Percentiles rank a stretch among this genome's conserved stretches.
Conservation (phyloP, 2,329 filamentous ascomycete species). For the Cladosporium oxysporum region DNA sequence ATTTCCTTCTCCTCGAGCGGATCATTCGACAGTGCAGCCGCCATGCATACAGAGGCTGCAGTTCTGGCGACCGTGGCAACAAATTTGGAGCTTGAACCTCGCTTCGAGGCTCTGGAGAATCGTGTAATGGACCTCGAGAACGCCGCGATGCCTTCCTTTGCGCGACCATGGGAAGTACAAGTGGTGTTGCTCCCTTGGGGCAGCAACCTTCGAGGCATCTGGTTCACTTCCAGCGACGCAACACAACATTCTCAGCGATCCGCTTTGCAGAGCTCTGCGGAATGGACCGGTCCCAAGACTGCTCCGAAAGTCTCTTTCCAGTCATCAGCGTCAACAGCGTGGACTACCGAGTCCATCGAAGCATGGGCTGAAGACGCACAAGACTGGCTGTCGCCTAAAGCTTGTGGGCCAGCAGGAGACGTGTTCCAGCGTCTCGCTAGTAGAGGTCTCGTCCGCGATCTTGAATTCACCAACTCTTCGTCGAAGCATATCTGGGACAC, state of each 20-base stretch:
- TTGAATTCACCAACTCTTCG: slow-evolving; percentile 63
- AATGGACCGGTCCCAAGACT: slow-evolving; percentile 46
- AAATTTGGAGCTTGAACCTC: slow-evolving; percentile 43
- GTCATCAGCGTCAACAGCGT: slow-evolving; percentile 46
- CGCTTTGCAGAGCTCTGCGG: slow-evolving; percentile 47
- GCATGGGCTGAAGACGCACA: slow-evolving; percentile 48
- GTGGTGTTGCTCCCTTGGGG: slow-evolving; percentile 75
- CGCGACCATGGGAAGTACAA: slow-evolving; percentile 71
- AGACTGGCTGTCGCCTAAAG: slow-evolving; percentile 68
- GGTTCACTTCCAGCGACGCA: slow-evolving; percentile 49
- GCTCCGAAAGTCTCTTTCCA: slow-evolving; percentile 30
- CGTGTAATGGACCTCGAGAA: slow-evolving; percentile 58
- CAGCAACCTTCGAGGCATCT: slow-evolving; percentile 54
- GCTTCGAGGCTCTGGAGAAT: slow-evolving; percentile 52
- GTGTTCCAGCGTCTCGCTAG: slow-evolving; percentile 73
- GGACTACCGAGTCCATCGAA: slow-evolving; percentile 51
- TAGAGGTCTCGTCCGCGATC: slow-evolving; percentile 67
- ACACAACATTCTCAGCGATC: slow-evolving; percentile 38
- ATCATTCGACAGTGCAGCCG: slow-evolving; percentile 38
- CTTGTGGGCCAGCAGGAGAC: slow-evolving; percentile 63
- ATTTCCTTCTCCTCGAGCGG: slow-evolving; percentile 44
- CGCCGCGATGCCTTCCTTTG: slow-evolving; percentile 59
- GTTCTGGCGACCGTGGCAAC: slow-evolving; percentile 38
- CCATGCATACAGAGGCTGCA: slow-evolving; percentile 37
- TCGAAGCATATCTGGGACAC: slow-evolving; percentile 68